Evolutionary conservation across 176 grass and related monocot species (phyloP), one percentile per base, ranked within the genome.

Genomic region (Ampelocalamus luodianensis): DNA sequence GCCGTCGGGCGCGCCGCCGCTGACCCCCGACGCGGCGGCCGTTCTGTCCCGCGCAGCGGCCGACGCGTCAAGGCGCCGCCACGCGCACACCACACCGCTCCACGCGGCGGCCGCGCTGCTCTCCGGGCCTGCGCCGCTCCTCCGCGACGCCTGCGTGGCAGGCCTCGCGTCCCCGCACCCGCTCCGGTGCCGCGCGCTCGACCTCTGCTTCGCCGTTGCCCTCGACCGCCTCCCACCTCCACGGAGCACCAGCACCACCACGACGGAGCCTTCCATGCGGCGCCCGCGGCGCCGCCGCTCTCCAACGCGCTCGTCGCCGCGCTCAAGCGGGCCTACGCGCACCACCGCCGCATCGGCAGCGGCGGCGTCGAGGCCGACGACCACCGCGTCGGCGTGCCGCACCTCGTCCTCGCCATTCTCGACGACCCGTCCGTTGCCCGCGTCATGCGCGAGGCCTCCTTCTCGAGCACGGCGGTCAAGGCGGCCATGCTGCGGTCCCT

Each of bases 361-460:
- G 79, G 82, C 16, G 64, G 51, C 4, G 83, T 66, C 0, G 88
- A 87, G 59, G 67, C 81, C 14, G 88, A 91, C 46, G 86, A 94
- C 79, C 90, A 93, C 37, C 87, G 88, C 42, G 91, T 98, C 24
- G 96, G 94, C 48, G 89, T 95, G 27, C 78, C 87, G 22, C 93
- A 98, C 71, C 86, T 98, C 43, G 88, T 88, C 9, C 71, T 95
- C 7, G 90, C 96, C 67, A 92, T 95, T 65, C 96, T 98, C 8
- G 96, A 98, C 56, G 96, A 98, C 78, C 96, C 96, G 2, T 95
- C 93, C 32, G 96, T 98, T 12, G 94, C 93, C 37, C 93, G 93
- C 76, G 96, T 98, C 80, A 98, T 95, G 93, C 89, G 91, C 9
- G 95, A 98, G 95, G 95, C 95, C 2, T 82, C 90, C 53, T 97